Percentiles rank a stretch among this genome's conserved stretches.
phyloP scores from a whole-genome alignment of 169 alveolate species.

The Perkinsus marinus region DNA sequence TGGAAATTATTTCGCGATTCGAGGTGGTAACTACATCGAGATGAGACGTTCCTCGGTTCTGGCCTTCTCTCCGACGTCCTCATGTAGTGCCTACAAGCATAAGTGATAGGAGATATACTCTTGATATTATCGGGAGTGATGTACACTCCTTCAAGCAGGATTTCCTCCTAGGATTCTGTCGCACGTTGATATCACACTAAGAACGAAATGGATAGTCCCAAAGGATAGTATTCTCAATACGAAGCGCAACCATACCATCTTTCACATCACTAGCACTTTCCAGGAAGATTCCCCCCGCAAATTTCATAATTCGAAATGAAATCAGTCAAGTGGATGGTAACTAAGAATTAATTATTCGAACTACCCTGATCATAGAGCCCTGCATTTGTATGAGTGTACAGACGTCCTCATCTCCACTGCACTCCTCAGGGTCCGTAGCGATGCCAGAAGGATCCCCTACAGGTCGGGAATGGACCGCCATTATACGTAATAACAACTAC shows the following conservation, averaged over 20 bases:
- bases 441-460: neutral
- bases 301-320: too few species aligned
- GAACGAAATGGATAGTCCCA: too few species aligned
- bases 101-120: neutral
- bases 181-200: too few species aligned
- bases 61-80: neutral
- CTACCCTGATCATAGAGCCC: neutral
- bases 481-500: neutral
- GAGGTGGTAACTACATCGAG: neutral
- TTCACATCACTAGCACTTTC: too few species aligned
- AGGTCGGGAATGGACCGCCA: neutral
- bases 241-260: too few species aligned
- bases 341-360: neutral
- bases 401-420: neutral
- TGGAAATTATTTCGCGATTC: too few species aligned
- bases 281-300: too few species aligned
- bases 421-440: neutral
- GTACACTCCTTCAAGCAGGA: too few species aligned
- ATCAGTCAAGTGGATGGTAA: too few species aligned
- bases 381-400: neutral
- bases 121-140: too few species aligned
- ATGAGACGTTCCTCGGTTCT: neutral
- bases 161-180: too few species aligned
- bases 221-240: too few species aligned
- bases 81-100: neutral